Conservation (phyloP, 495 filamentous ascomycete species). For the Xylaria curta region DNA sequence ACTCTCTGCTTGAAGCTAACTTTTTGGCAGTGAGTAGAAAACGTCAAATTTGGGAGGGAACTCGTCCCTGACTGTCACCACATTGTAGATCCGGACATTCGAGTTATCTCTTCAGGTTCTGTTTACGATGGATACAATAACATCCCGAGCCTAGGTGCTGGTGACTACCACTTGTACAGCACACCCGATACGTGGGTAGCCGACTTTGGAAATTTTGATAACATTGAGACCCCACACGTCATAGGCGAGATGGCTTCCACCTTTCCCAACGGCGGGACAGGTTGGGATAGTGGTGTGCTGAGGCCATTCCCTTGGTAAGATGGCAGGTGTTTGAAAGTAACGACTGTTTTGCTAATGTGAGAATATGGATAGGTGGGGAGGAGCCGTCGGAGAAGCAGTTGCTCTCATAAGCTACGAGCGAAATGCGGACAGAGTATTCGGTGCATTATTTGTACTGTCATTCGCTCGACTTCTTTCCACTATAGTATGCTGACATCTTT, state of each 20-base stretch:
- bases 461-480: not conserved
- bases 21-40: constrained; percentile 10
- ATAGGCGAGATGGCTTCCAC: constrained; percentile 66
- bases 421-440: constrained; percentile 63
- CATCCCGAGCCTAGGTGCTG: constrained; percentile 50
- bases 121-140: constrained; percentile 47
- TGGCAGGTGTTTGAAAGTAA: constrained; percentile 24
- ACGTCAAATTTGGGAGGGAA: too few relatives aligned
- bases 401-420: constrained; percentile 72
- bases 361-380: constrained; percentile 53
- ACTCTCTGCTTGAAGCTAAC: not conserved
- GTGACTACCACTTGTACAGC: constrained; percentile 51
- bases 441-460: constrained; percentile 36
- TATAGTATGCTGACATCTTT: not conserved
- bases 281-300: constrained; percentile 49
- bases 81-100: constrained; percentile 62
- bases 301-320: constrained; percentile 44
- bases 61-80: not conserved
- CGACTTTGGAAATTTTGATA: constrained; percentile 57
- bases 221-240: constrained; percentile 46
- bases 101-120: constrained; percentile 60
- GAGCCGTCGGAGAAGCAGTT: constrained; percentile 68
- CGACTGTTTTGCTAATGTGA: constrained; percentile 46
- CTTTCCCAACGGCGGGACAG: constrained; percentile 54
- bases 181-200: constrained; percentile 42